Base-by-base conservation (phyloP, 2,329 filamentous ascomycete species). In the Pyrenochaeta sp. region DNA sequence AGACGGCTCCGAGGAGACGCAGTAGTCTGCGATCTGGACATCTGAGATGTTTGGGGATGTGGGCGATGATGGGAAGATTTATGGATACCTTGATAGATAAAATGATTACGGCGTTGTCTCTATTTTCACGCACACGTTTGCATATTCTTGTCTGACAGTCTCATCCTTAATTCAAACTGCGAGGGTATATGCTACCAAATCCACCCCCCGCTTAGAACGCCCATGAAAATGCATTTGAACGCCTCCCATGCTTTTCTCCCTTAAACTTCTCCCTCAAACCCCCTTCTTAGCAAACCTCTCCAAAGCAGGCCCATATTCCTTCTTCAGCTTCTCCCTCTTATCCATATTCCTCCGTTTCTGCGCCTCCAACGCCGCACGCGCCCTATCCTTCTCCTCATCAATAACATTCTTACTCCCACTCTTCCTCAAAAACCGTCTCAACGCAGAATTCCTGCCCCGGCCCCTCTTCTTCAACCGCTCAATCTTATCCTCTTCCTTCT, bases 341-440 rank as follows among this genome's bases (percentile, higher is more conserved):
- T 72, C 66, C 74, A 55, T 59, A 50, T 68, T 72, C 56, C 67
- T 86, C 75, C 89, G 85, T 68, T 89, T 86, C 77, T 87, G 87
- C 77, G 90, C 87, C 74, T 87, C 86, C 82, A 90, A 89, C 75
- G 97, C 83, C 79, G 93, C 91, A 77, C 97, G 91, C 47, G 93
- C 90, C 74, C 90, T 89, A 77, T 97, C 79, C 74, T 91, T 89
- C 85, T 94, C 93, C 84, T 97, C 95, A 82, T 99, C 95, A 76
- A 99, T 93, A 56, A 99, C 87, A 77, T 98, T 98, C 84, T 90
- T 92, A 72, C 90, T 90, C 45, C 92, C 89, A 81, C 95, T 93
- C 87, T 98, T 98, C 66, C 95, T 84, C 72, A 98, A 79, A 75
- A 96, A 93, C 77, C 93, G 93, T 73, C 92, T 89, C 64, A 98